Percentiles rank a stretch among this genome's conserved stretches.
These are phyloP conservation scores for Arachnopeziza araneosa DNA, from an alignment of 2,329 filamentous ascomycete species.

Conservation along the genomic window DNA sequence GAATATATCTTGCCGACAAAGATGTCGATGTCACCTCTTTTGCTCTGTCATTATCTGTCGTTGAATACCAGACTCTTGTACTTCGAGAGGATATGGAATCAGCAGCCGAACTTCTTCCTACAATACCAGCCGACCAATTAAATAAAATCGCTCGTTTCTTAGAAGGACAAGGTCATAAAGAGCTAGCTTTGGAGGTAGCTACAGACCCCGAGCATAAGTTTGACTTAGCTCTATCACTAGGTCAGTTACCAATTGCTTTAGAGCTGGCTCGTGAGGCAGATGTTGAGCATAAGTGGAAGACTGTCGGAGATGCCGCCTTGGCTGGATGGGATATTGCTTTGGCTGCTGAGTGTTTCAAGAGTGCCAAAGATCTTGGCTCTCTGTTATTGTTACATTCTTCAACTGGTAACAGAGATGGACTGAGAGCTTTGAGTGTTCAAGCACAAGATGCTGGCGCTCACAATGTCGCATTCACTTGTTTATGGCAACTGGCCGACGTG, in stretches of 20 bases:
- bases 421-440: conserved; percentile 65
- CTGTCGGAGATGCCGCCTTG: conserved; percentile 86
- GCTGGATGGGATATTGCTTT: conserved; percentile 79
- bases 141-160: conserved; percentile 98
- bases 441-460: conserved; percentile 74
- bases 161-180: conserved; percentile 95
- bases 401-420: conserved; percentile 70
- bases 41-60: conserved; percentile 80
- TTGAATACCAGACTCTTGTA: conserved; percentile 96
- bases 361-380: conserved; percentile 86
- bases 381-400: conserved; percentile 84
- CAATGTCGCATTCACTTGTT: conserved; percentile 87
- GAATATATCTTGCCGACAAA: conserved; percentile 93
- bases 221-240: conserved; percentile 78
- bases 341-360: conserved; percentile 87
- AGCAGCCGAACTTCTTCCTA: conserved; percentile 75
- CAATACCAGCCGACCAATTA: conserved; percentile 86
- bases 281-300: conserved; percentile 97
- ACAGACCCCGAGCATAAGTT: conserved; percentile 96
- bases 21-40: conserved; percentile 91
- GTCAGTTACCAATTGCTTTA: conserved; percentile 78
- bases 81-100: conserved; percentile 90
- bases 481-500: conserved; percentile 82
- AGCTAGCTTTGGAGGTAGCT: conserved; percentile 87
- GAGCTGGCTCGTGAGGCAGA: conserved; percentile 78